These are phyloP conservation scores for Clonostachys sp. DNA, from an alignment of 2,329 filamentous ascomycete species.

Conservation along the genomic window DNA sequence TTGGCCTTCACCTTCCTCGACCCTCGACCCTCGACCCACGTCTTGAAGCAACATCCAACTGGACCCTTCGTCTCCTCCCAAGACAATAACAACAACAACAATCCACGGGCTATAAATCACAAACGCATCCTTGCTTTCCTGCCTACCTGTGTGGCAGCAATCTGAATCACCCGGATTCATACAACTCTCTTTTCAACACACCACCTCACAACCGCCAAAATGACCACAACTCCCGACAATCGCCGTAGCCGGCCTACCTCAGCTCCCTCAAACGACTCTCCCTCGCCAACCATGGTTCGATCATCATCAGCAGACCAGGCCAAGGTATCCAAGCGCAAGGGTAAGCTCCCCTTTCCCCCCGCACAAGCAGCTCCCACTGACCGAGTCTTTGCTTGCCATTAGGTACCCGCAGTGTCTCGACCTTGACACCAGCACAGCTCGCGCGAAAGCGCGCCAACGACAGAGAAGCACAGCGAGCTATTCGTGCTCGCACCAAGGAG, in stretches of 20 bases:
- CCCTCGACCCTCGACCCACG: too few relatives aligned
- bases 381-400: background rate
- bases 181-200: background rate
- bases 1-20: too few relatives aligned
- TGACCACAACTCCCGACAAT: background rate
- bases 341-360: slow-evolving; percentile 17
- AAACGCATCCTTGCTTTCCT: too few relatives aligned
- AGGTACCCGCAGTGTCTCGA: slow-evolving; percentile 75
- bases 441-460: slow-evolving; percentile 90
- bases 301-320: slow-evolving; percentile 36
- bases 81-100: too few relatives aligned
- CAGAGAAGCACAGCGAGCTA: slow-evolving; percentile 82
- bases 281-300: slow-evolving; percentile 25
- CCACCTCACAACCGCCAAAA: background rate
- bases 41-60: too few relatives aligned
- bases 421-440: slow-evolving; percentile 81
- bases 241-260: slow-evolving; percentile 6
- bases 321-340: slow-evolving; percentile 40
- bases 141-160: background rate
- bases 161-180: background rate
- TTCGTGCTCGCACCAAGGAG: slow-evolving; percentile 79
- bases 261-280: slow-evolving; percentile 5
- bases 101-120: too few relatives aligned
- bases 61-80: too few relatives aligned
- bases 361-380: background rate